phyloP scores from a whole-genome alignment of 345 rosid species.

The Brassica nigra region DNA sequence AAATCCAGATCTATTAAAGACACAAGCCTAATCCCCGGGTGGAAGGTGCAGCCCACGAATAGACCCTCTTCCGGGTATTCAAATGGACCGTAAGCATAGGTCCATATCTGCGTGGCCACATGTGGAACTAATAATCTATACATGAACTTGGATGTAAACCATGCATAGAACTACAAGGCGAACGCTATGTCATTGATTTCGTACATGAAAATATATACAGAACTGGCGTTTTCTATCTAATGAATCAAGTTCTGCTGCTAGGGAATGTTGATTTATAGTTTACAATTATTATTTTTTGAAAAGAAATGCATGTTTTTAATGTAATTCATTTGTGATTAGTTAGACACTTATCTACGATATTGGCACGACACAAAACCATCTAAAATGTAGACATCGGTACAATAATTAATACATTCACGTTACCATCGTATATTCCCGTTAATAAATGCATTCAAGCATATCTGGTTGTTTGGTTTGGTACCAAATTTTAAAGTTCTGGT shows the following conservation, averaged over 20 bases:
- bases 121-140: too few species aligned
- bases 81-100: too few species aligned
- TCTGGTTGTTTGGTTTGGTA: slow-evolving; percentile 6
- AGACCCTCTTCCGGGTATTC: too few species aligned
- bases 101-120: too few species aligned
- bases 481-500: background rate
- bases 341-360: background rate
- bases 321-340: background rate
- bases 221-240: background rate
- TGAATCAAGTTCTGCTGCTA: background rate
- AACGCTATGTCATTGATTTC: background rate
- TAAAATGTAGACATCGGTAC: background rate
- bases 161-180: background rate
- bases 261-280: background rate
- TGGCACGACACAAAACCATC: background rate
- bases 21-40: too few species aligned
- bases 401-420: background rate
- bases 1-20: too few species aligned
- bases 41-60: too few species aligned
- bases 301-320: too few species aligned
- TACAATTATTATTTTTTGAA: background rate
- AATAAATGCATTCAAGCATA: background rate
- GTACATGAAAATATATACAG: background rate
- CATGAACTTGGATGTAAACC: background rate
- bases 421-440: background rate